Evolutionary conservation across 176 grass and related monocot genomes (phyloP).

Genomic region (Ensete ventricosum): DNA sequence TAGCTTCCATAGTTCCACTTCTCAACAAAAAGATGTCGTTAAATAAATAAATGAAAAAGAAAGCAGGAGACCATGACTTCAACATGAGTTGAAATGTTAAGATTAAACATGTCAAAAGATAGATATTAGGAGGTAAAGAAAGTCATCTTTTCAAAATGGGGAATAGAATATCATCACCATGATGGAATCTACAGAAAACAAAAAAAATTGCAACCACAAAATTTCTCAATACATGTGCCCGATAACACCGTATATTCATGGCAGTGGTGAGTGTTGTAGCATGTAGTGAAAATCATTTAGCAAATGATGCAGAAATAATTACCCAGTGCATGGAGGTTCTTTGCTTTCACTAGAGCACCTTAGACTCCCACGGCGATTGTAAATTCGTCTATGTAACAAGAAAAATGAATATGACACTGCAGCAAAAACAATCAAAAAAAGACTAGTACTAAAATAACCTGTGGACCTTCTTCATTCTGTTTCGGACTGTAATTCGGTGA

Average conservation of each 20-base stretch:
- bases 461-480: constrained; percentile 81
- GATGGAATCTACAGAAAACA: not conserved
- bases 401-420: not conserved
- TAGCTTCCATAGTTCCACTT: too few species aligned
- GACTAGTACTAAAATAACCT: constrained; percentile 36
- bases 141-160: not conserved
- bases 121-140: not conserved
- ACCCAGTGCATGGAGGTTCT: constrained; percentile 96
- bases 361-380: constrained; percentile 55
- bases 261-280: not conserved
- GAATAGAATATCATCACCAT: not conserved
- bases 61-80: not conserved
- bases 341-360: constrained; percentile 80
- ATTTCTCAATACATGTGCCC: not conserved
- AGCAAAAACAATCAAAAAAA: not conserved
- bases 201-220: not conserved
- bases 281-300: not conserved
- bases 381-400: constrained; percentile 59
- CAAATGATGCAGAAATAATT: constrained; percentile 21
- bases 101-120: not conserved
- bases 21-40: too few species aligned
- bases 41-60: not conserved
- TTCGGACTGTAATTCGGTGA: constrained; percentile 83
- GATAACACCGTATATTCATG: not conserved
- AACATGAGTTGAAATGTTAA: not conserved